A percentile compares a stretch with the other conserved stretches of the same genome.
phyloP scores from a whole-genome alignment of 164 flowering plant genomes.

The Chloranthus sessilifolius region DNA sequence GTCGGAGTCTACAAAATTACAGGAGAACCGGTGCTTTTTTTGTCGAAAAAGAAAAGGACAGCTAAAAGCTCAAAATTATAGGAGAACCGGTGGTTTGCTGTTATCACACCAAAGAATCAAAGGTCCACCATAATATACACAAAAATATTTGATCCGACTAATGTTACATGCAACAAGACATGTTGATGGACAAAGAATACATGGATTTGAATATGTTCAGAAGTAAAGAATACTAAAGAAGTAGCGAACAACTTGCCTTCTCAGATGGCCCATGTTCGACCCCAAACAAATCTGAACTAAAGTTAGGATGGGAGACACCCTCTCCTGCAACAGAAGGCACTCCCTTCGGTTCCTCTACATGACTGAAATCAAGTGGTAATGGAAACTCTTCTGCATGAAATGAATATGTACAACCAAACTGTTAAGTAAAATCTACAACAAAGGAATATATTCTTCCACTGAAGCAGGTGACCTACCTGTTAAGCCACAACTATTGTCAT shows the following conservation, averaged over 20 bases:
- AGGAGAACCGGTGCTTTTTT: no score
- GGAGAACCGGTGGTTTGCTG: no score
- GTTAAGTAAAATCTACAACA: background rate
- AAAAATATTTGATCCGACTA: no score
- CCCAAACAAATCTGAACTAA: constrained; percentile 10
- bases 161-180: no score
- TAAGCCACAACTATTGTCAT: constrained; percentile 30
- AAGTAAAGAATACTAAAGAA: no score
- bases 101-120: no score
- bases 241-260: constrained; percentile 27
- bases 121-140: no score
- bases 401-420: background rate
- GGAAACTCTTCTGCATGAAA: constrained; percentile 15
- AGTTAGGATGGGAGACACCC: constrained; percentile 5
- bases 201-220: no score
- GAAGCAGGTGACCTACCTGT: constrained; percentile 10
- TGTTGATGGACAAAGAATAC: no score
- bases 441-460: background rate
- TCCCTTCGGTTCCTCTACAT: background rate
- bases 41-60: no score
- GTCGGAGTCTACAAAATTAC: no score
- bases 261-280: constrained; percentile 10
- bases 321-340: constrained; percentile 1
- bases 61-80: no score
- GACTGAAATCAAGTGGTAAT: constrained; percentile 14